A percentile compares a stretch with the other conserved stretches of the same genome.
phyloP scores from a whole-genome alignment of 2,329 filamentous ascomycete genomes.

The Hysterium pulicare region DNA sequence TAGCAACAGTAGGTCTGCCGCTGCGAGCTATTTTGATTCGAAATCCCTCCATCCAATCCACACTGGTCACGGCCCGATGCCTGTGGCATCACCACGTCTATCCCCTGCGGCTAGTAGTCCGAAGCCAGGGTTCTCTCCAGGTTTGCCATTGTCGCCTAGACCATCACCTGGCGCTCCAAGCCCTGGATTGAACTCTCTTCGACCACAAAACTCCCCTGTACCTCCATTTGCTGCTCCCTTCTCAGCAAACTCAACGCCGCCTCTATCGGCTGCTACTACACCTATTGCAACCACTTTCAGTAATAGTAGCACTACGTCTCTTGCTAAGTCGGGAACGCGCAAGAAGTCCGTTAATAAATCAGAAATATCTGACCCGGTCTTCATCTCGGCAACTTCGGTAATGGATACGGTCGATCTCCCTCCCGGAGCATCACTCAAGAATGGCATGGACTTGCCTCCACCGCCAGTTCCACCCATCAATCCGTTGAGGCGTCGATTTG shows the following conservation, averaged over 20 bases:
- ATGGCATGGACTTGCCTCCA: constrained; percentile 42
- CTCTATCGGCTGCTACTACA: constrained; percentile 46
- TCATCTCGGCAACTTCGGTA: constrained; percentile 55
- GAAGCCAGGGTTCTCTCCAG: constrained; percentile 22
- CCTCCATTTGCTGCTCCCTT: constrained; percentile 51
- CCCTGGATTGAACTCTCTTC: constrained; percentile 24
- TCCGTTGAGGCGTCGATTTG: constrained; percentile 53
- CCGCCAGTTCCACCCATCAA: constrained; percentile 60
- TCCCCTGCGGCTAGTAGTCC: constrained; percentile 18
- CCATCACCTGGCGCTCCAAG: constrained; percentile 39
- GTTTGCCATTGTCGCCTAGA: constrained; percentile 34
- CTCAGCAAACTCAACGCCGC: constrained; percentile 53
- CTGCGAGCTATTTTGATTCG: constrained; percentile 33
- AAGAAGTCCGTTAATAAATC: constrained; percentile 60
- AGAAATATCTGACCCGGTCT: constrained; percentile 59
- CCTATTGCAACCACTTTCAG: constrained; percentile 37
- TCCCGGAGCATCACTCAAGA: constrained; percentile 52
- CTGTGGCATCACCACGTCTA: constrained; percentile 21
- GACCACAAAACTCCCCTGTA: constrained; percentile 43
- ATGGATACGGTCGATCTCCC: constrained; percentile 58
- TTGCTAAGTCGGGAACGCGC: constrained; percentile 34
- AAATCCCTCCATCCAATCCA: constrained; percentile 38
- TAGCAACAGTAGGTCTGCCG: constrained; percentile 35
- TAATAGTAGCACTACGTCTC: constrained; percentile 23
- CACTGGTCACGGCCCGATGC: constrained; percentile 20